Percentiles rank a stretch among this genome's conserved stretches.
Evolutionary conservation across 1,284 basidiomycete species (phyloP).

Genomic region (Butyriboletus appendiculatus): DNA sequence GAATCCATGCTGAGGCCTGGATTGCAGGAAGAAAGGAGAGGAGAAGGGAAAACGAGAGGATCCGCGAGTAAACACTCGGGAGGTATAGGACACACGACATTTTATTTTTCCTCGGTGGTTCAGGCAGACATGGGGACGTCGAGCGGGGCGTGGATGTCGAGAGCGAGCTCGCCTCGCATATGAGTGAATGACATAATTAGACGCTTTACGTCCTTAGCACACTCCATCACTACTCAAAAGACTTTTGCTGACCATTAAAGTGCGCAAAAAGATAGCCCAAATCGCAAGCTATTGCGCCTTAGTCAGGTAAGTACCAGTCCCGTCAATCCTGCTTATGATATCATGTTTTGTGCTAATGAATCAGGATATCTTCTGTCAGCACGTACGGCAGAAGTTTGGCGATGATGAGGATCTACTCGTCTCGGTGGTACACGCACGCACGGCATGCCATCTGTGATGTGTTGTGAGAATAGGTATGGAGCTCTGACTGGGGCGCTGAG

Average conservation of each 20-base stretch:
- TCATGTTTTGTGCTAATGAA: too few relatives aligned
- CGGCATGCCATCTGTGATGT: not conserved
- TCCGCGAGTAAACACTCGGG: conserved; percentile 10
- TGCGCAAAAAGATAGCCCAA: not conserved
- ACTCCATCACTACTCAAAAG: not conserved
- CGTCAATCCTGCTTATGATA: too few relatives aligned
- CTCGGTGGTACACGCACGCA: not conserved
- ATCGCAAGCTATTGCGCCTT: too few relatives aligned
- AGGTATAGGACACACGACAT: conserved; percentile 4
- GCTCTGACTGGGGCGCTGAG: too few relatives aligned
- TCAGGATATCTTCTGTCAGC: too few relatives aligned
- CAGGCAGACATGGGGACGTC: conserved; percentile 19
- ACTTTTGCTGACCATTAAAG: not conserved
- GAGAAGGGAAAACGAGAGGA: conserved; percentile 24
- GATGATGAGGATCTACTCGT: too few relatives aligned
- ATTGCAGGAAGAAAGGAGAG: conserved; percentile 27
- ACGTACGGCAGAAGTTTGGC: too few relatives aligned
- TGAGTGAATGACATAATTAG: conserved; percentile 2
- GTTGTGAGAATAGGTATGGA: too few relatives aligned
- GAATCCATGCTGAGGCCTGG: conserved; percentile 50
- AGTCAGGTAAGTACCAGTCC: too few relatives aligned
- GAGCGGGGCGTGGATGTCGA: not conserved
- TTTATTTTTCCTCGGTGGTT: conserved; percentile 13
- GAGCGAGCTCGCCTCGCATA: not conserved
- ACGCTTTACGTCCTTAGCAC: not conserved